These are phyloP conservation scores for Rubus idaeus DNA, from an alignment of 306 rosid genomes.

Conservation along the genomic window DNA sequence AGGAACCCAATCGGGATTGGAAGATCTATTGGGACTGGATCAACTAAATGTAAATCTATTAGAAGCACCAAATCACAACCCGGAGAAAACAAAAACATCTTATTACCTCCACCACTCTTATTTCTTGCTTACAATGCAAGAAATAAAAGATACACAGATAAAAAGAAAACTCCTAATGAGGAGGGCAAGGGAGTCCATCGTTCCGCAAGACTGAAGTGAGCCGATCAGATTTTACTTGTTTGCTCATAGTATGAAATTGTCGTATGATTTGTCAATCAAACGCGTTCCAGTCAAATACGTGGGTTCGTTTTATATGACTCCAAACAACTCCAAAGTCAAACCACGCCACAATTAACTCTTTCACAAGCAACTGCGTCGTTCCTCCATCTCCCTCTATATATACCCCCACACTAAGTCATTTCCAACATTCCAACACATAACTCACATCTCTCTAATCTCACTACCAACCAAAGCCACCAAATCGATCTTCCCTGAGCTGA, in stretches of 20 bases:
- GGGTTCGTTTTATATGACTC: background rate
- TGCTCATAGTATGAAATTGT: background rate
- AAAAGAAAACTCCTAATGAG: no score
- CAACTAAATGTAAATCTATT: no score
- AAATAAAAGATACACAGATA: no score
- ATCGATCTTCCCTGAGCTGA: background rate
- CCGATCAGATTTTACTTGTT: no score
- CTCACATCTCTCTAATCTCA: background rate
- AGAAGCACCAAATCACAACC: no score
- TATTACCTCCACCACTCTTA: no score
- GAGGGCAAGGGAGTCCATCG: no score
- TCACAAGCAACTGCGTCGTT: background rate
- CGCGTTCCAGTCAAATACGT: conserved; percentile 6
- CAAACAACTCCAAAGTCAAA: background rate
- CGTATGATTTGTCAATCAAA: background rate
- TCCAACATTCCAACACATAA: background rate
- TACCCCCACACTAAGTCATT: background rate
- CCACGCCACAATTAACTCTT: background rate
- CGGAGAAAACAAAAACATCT: no score
- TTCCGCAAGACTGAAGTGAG: no score
- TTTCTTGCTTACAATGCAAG: no score
- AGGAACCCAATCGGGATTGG: no score
- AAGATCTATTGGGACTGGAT: no score
- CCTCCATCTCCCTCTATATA: conserved; percentile 7
- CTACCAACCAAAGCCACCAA: background rate